These are phyloP conservation scores for Penicillium sp. DNA, from an alignment of 2,329 filamentous ascomycete species.

Conservation along the genomic window DNA sequence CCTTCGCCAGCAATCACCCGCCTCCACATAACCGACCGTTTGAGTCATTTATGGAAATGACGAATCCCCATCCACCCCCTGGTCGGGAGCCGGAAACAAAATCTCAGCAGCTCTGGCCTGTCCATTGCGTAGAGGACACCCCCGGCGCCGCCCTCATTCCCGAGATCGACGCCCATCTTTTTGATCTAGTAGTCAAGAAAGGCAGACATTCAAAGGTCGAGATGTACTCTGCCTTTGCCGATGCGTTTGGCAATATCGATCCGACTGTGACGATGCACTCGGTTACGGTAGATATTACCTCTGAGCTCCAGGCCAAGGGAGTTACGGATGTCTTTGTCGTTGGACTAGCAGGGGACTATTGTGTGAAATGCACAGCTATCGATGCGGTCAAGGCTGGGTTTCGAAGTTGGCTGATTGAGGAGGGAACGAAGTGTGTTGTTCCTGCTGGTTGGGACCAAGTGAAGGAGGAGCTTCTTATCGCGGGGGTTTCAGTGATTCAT, in stretches of 20 bases:
- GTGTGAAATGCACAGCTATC: conserved; percentile 77
- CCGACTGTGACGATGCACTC: conserved; percentile 31
- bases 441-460: conserved; percentile 57
- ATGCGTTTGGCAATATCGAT: conserved; percentile 63
- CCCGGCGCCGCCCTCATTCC: conserved; percentile 70
- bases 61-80: conserved; percentile 36
- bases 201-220: conserved; percentile 73
- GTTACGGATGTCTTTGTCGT: conserved; percentile 82
- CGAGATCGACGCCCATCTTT: conserved; percentile 60
- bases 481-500: conserved; percentile 64
- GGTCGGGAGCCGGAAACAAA: conserved; percentile 62
- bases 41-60: conserved; percentile 62
- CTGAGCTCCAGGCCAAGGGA: conserved; percentile 53
- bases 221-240: conserved; percentile 92
- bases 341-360: conserved; percentile 86
- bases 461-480: conserved; percentile 54
- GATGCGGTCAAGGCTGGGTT: conserved; percentile 78
- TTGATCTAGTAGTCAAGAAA: conserved; percentile 75
- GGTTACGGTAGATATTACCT: conserved; percentile 60
- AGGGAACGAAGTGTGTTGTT: conserved; percentile 74
- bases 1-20: conserved; percentile 79
- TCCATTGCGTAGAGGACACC: conserved; percentile 79
- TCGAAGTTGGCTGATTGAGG: conserved; percentile 70
- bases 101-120: conserved; percentile 76
- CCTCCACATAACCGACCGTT: conserved; percentile 66